A percentile compares a stretch with the other conserved stretches of the same genome.
phyloP scores from a whole-genome alignment of 257 asterid genomes.

The Catharanthus roseus region DNA sequence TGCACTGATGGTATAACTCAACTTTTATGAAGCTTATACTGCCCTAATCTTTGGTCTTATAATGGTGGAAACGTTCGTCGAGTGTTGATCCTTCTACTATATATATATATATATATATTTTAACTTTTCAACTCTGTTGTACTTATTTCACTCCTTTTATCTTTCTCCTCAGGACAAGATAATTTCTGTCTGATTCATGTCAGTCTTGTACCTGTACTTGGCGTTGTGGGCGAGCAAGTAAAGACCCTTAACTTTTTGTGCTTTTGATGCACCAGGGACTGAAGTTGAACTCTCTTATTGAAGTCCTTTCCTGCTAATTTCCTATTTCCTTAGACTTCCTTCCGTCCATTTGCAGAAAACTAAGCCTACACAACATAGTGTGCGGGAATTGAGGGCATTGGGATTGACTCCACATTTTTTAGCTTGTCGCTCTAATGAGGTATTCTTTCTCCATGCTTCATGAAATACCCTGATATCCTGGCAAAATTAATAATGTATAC shows the following conservation, averaged over 20 bases:
- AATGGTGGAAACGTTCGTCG: background rate
- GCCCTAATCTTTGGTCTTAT: background rate
- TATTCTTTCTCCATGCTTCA: constrained; percentile 15
- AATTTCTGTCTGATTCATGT: constrained; percentile 95
- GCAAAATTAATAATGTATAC: background rate
- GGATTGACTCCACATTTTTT: constrained; percentile 91
- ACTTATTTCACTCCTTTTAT: constrained; percentile 3
- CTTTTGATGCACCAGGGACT: constrained; percentile 1
- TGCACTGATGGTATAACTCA: background rate
- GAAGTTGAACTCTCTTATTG: background rate
- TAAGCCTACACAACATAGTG: constrained; percentile 95
- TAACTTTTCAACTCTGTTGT: background rate
- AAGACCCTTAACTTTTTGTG: constrained; percentile 16
- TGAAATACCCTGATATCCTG: background rate
- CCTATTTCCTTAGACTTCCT: constrained; percentile 1
- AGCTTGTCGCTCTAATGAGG: constrained; percentile 96
- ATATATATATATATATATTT: too few species aligned
- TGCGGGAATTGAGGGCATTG: constrained; percentile 84
- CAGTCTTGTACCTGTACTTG: constrained; percentile 92
- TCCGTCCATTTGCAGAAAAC: constrained; percentile 40
- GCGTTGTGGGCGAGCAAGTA: constrained; percentile 99
- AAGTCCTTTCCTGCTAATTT: background rate
- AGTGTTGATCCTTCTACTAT: background rate
- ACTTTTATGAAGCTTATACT: background rate
- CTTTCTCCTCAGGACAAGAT: constrained; percentile 54